Percentiles rank a stretch among this genome's conserved stretches.
phyloP scores from a whole-genome alignment of 257 asterid species.

The Scutellaria baicalensis region DNA sequence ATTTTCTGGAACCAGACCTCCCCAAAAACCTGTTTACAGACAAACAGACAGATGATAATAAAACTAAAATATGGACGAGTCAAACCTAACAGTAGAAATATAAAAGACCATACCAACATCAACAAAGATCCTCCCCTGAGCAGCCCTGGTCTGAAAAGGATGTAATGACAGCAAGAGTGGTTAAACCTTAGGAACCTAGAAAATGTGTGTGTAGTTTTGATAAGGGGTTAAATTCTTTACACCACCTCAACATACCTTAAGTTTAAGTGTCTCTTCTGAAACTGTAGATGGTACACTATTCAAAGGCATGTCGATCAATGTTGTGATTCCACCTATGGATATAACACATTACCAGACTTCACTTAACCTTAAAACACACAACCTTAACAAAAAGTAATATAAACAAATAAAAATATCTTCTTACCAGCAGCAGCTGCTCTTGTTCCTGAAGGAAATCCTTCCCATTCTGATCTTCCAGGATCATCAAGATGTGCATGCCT shows the following conservation, averaged over 20 bases:
- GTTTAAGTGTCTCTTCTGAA: conserved; percentile 75
- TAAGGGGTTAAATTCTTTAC: neutral
- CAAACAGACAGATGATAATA: neutral
- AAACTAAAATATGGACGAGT: conserved; percentile 1
- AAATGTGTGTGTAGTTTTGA: neutral
- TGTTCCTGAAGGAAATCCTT: conserved; percentile 97
- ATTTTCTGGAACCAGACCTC: conserved; percentile 96
- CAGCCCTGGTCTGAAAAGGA: conserved; percentile 55
- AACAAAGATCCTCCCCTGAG: conserved; percentile 73
- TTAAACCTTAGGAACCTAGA: neutral
- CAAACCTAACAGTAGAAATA: neutral
- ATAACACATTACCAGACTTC: neutral
- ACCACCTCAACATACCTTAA: conserved; percentile 48
- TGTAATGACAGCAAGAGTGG: too few relatives aligned
- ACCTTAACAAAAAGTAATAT: neutral
- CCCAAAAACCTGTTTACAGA: conserved; percentile 81
- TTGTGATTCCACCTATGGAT: conserved; percentile 80
- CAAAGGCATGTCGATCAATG: conserved; percentile 95
- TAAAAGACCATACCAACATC: conserved; percentile 71
- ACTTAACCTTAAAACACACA: neutral
- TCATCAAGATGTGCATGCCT: conserved; percentile 95
- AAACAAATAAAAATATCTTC: conserved; percentile 1
- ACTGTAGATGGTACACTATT: conserved; percentile 83
- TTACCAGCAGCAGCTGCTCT: conserved; percentile 97
- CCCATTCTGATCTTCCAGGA: conserved; percentile 98